Conservation (phyloP, 139 green algal genomes). For the Closterium sp. region DNA sequence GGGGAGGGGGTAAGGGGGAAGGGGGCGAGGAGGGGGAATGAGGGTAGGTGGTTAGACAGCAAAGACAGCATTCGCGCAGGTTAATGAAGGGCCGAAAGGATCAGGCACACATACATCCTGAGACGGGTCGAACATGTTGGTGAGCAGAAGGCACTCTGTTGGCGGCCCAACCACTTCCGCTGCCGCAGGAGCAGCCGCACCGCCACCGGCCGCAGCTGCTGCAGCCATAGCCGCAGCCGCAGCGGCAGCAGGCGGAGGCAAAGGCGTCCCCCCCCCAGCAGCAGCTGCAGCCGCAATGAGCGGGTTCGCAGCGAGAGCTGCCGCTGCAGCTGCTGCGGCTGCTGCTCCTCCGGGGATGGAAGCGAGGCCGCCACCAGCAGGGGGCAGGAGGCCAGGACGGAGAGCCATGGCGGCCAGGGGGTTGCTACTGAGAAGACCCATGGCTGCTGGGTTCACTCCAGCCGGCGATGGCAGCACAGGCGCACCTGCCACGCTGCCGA, state of each 20-base stretch:
- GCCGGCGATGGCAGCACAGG: background rate
- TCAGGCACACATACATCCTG: background rate
- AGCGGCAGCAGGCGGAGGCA: background rate
- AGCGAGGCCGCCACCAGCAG: background rate
- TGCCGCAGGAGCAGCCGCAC: background rate
- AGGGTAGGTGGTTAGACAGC: background rate
- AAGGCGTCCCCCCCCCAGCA: background rate
- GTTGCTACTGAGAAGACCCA: background rate
- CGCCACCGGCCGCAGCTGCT: background rate
- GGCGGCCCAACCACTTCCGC: conserved; percentile 25
- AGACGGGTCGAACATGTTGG: conserved; percentile 48
- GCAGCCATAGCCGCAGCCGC: conserved; percentile 9
- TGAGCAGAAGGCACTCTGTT: conserved; percentile 43
- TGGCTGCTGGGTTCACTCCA: background rate
- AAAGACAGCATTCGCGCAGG: background rate
- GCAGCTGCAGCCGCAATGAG: background rate
- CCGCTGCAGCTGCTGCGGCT: background rate
- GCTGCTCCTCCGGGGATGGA: background rate
- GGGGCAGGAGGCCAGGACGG: background rate
- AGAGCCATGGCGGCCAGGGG: background rate
- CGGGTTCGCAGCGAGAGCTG: background rate
- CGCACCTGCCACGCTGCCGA: background rate
- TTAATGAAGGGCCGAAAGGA: no score
- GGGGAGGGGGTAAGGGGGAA: no score
- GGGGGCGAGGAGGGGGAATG: background rate